Evolutionary conservation across 331 rosid genomes (phyloP), one percentile per base, ranked within the genome.

Genomic region (Malus hybrid): DNA sequence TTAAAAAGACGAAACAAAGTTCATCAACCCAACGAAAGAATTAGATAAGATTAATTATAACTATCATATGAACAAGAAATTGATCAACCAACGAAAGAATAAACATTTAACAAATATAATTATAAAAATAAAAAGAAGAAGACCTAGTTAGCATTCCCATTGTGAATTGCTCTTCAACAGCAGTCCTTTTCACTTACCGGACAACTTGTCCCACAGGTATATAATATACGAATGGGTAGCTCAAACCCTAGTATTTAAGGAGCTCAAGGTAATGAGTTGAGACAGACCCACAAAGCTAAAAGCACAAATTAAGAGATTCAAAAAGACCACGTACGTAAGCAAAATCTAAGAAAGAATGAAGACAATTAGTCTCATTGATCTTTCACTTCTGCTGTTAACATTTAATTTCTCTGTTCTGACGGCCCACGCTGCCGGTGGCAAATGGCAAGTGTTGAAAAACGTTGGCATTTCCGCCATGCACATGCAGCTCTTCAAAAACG

Each of bases 391-490:
- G 15, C 12, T 67, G 18, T n/a, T 74, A 20, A 18, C 18, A 52
- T 22, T 63, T 19, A 44, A 32, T n/a, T 22, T 22, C 10, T 9
- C 62, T 7, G 22, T 6, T 22, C 10, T 71, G 16, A 73, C 36
- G 6, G 28, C 82, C 5, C 20, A 19, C 18, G 86, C 86, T 27
- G 85, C 80, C 60, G 80, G 86, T 0, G 98, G 95, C 18, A n/a
- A 62, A 20, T 94, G 97, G 99, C 64, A 59, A 32, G 75, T 87
- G 16, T 52, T 95, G 8, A n/a, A n/a, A n/a, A n/a, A n/a, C n/a
- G n/a, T 95, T 7, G 99, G 99, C 76, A 69, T 95, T 20, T 73
- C 90, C 0, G 93, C 92, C 88, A 94, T 94, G 98, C 98, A 94
- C 96, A 88, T 92, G 64, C 98, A 94, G 20, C 69, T 90, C 7